Evolutionary conservation across 768 basidiomycete species (phyloP).

Genomic region (Piloderma croceum): DNA sequence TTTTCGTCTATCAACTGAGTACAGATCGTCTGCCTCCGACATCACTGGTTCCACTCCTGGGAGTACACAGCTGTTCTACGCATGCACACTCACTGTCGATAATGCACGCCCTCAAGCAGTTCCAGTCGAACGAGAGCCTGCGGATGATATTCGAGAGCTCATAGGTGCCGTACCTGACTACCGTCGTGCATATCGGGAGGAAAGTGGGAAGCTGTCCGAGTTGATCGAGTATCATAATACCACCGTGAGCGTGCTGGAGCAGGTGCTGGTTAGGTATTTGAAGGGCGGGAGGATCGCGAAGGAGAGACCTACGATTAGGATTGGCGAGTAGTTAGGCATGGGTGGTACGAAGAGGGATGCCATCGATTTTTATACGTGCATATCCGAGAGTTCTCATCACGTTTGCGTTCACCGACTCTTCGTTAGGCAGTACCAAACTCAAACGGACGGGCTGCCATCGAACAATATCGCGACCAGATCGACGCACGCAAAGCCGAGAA

Average conservation of each 20-base stretch:
- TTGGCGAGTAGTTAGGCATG: constrained; percentile 76
- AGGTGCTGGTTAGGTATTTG: constrained; percentile 83
- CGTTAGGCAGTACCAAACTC: constrained; percentile 34
- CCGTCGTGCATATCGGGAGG: constrained; percentile 84
- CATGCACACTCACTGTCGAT: constrained; percentile 90
- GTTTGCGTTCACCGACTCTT: not conserved
- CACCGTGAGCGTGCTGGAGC: constrained; percentile 90
- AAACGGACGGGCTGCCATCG: constrained; percentile 64
- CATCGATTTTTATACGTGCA: constrained; percentile 89
- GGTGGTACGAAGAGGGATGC: constrained; percentile 87
- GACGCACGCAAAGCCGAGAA: constrained; percentile 76
- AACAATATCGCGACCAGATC: constrained; percentile 66
- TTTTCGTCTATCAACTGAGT: constrained; percentile 70
- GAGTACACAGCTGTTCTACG: constrained; percentile 84
- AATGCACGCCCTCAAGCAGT: constrained; percentile 70
- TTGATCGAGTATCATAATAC: constrained; percentile 89
- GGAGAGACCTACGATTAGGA: constrained; percentile 73
- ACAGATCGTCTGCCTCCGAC: constrained; percentile 72
- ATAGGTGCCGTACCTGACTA: constrained; percentile 84
- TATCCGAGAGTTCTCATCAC: constrained; percentile 10
- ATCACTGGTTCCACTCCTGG: constrained; percentile 83
- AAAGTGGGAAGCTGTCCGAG: constrained; percentile 83
- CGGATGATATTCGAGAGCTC: constrained; percentile 66
- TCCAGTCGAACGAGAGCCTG: constrained; percentile 85
- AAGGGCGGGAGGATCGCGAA: constrained; percentile 75